Percentiles rank a stretch among this genome's conserved stretches.
Evolutionary conservation across 192 early-diverging fungal species (phyloP).

Genomic region (Backusella mclennaniae): DNA sequence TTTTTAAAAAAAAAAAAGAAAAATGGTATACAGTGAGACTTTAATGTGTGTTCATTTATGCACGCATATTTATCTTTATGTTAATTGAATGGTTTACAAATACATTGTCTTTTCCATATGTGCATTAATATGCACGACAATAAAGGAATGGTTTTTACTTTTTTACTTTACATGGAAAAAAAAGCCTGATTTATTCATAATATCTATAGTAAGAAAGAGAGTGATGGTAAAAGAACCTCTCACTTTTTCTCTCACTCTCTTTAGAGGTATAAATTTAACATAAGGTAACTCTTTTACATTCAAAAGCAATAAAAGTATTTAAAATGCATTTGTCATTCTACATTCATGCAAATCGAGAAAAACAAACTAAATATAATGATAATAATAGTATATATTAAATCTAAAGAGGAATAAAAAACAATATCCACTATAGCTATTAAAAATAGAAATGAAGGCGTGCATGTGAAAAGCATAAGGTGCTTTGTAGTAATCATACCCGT

Average conservation of each 20-base stretch:
- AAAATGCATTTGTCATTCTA: no score
- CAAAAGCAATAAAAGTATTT: no score
- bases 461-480: neutral
- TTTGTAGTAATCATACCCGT: neutral
- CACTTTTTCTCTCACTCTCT: no score
- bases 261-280: no score
- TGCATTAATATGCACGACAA: neutral
- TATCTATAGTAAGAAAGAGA: no score
- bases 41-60: neutral
- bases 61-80: neutral
- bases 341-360: no score
- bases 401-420: no score
- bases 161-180: neutral
- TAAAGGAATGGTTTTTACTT: neutral
- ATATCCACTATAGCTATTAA: neutral
- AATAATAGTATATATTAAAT: no score
- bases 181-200: neutral
- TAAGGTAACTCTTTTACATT: no score
- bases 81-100: neutral
- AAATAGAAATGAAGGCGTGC: neutral
- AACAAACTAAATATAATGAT: neutral
- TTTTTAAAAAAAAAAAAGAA: neutral
- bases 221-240: no score
- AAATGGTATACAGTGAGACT: neutral
- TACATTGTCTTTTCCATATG: neutral